Percentiles rank a stretch among this genome's conserved stretches.
Conservation (phyloP, 1,139 yeast genomes). For the Protomyces gravidus region DNA sequence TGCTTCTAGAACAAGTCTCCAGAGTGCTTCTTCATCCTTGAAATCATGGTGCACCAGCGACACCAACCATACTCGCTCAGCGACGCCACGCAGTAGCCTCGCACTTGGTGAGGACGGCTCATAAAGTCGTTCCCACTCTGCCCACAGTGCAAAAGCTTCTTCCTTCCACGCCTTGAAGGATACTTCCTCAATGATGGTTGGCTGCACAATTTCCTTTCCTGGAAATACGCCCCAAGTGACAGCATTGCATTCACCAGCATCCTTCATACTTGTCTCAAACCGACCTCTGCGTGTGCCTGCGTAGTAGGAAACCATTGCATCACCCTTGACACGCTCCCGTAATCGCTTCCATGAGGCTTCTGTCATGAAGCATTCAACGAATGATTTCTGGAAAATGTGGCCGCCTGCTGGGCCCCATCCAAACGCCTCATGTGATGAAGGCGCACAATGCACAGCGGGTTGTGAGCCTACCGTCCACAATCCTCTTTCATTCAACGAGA, state of each 20-base stretch:
- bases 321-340: slow-evolving; percentile 46
- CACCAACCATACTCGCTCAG: slow-evolving; percentile 65
- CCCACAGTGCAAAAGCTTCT: slow-evolving; percentile 87
- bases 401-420: slow-evolving; percentile 98
- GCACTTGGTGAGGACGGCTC: slow-evolving; percentile 53
- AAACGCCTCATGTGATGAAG: slow-evolving; percentile 74
- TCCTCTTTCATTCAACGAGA: slow-evolving; percentile 68
- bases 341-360: slow-evolving; percentile 60
- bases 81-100: slow-evolving; percentile 57
- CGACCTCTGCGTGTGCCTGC: slow-evolving; percentile 57
- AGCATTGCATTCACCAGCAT: slow-evolving; percentile 56
- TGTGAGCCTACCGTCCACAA: slow-evolving; percentile 90
- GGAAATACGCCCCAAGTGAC: slow-evolving; percentile 98
- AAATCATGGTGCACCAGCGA: slow-evolving; percentile 84
- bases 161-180: slow-evolving; percentile 91
- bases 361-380: slow-evolving; percentile 79
- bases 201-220: slow-evolving; percentile 75
- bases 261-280: slow-evolving; percentile 58
- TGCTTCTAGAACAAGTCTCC: slow-evolving; percentile 50
- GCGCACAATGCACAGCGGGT: slow-evolving; percentile 77
- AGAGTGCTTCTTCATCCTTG: slow-evolving; percentile 66
- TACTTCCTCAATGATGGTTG: slow-evolving; percentile 81
- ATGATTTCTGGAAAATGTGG: slow-evolving; percentile 84
- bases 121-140: slow-evolving; percentile 85
- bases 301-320: slow-evolving; percentile 62